Base-by-base conservation (phyloP, 345 rosid genomes). In the Gossypium anomalum region DNA sequence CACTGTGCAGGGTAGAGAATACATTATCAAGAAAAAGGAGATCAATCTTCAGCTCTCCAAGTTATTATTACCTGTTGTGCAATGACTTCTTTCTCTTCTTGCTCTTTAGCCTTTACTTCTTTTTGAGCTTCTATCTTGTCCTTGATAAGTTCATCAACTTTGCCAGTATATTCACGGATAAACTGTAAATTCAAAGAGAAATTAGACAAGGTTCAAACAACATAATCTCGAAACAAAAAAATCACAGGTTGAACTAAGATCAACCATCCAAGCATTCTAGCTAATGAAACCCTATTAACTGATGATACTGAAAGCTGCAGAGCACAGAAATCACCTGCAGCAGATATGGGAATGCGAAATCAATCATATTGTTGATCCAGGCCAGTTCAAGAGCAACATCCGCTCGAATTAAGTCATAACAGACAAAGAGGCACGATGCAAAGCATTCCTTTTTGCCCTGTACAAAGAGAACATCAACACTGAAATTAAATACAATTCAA, bases 381-480 rank as follows among this genome's bases (percentile, higher is more conserved):
- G 98, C 92, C 29, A 86, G 93, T 78, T 95, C 97, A 73, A 95
- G 90, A 67, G 90, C 98, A 80, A 92, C 83, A 56, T 94, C 98
- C 44, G 94, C 80, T 67, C 94, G 87, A 70, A 95, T 80, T 76
- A 91, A 85, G 75, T 95, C 99, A 34, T 95, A 90, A 79, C 98
- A 95, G 48, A 94, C 98, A 84, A 93, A 95, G 60, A 95, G 92
- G 85, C 97, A 95, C 15, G 98, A 81, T 12, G 96, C 95, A 73
- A 93, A 95, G 79, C 98, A 91, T 83, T 93, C 99, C 82, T 93
- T 93, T 85, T 91, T 95, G 22, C 92, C 92, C 94, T 90, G 89
- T 76, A 67, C 8, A 10, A 73, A 49, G 25, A 70, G n/a, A 70
- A 66, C 22, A 78, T 9, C 77, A 48, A 73, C 55, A 59, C 59